A percentile compares a stretch with the other conserved stretches of the same genome.
Evolutionary conservation across 345 rosid genomes (phyloP).

Genomic region (Salix arbutifolia): DNA sequence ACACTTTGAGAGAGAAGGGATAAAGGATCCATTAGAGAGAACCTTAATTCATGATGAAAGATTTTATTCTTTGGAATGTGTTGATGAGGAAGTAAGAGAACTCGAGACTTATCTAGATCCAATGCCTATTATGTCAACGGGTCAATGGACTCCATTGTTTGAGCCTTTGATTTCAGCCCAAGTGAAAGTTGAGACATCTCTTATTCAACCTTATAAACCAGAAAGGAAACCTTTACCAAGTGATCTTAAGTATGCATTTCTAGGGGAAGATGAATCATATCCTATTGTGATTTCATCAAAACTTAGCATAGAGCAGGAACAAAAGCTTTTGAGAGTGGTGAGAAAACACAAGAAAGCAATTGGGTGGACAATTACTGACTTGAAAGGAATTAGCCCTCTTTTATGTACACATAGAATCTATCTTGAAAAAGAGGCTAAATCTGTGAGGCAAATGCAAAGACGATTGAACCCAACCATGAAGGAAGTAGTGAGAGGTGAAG

Average conservation of each 20-base stretch:
- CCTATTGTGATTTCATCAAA: background rate
- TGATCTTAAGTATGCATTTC: background rate
- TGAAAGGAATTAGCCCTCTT: too few relatives aligned
- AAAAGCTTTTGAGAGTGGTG: too few relatives aligned
- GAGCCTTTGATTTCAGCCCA: background rate
- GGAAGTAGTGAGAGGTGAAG: too few relatives aligned
- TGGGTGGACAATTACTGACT: too few relatives aligned
- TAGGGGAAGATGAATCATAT: background rate
- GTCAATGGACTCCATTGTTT: background rate
- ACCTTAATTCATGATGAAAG: background rate
- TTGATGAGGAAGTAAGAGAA: background rate
- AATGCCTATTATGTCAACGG: background rate
- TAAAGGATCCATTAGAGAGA: background rate
- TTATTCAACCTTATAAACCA: background rate
- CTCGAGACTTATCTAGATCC: background rate
- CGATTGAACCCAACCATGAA: too few relatives aligned
- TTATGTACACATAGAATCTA: too few relatives aligned
- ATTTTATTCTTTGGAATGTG: background rate
- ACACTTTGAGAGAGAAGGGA: background rate
- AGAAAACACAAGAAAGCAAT: too few relatives aligned
- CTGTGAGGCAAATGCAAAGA: too few relatives aligned
- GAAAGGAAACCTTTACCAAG: background rate
- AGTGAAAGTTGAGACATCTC: background rate
- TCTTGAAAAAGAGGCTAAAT: too few relatives aligned
- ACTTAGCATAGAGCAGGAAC: too few relatives aligned